Conservation (phyloP, 164 flowering plant genomes). For the Piper betle region DNA sequence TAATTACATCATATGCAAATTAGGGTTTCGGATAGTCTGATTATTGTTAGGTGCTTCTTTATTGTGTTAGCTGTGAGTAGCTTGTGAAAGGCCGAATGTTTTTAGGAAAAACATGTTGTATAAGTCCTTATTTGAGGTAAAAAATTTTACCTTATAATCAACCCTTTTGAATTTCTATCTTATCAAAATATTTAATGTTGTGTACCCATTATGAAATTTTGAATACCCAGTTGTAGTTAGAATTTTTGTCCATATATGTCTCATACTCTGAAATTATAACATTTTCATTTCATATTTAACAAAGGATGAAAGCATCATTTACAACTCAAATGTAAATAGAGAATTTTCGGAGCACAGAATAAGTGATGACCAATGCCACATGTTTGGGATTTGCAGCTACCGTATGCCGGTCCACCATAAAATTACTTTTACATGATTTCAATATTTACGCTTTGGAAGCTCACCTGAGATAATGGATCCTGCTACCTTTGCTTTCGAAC, state of each 20-base stretch:
- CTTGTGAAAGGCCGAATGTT: too few relatives aligned
- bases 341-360: conserved; percentile 85
- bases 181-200: not conserved
- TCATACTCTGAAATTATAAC: not conserved
- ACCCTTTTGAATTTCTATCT: not conserved
- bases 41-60: too few relatives aligned
- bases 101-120: too few relatives aligned
- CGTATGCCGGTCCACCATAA: not conserved
- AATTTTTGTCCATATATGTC: not conserved
- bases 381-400: not conserved
- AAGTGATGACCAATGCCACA: conserved; percentile 21
- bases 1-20: too few relatives aligned
- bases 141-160: too few relatives aligned
- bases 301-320: conserved; percentile 81
- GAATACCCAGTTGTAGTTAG: too few relatives aligned
- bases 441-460: conserved; percentile 68
- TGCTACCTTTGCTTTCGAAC: conserved; percentile 51
- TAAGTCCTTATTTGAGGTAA: too few relatives aligned
- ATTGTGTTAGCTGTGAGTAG: too few relatives aligned
- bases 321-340: conserved; percentile 60
- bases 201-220: too few relatives aligned
- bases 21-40: too few relatives aligned
- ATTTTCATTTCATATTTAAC: not conserved
- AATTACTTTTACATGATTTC: not conserved
- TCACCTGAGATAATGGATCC: conserved; percentile 92